phyloP scores from a whole-genome alignment of 108 stramenopile genomes.

The Mediolabrus comicus region DNA sequence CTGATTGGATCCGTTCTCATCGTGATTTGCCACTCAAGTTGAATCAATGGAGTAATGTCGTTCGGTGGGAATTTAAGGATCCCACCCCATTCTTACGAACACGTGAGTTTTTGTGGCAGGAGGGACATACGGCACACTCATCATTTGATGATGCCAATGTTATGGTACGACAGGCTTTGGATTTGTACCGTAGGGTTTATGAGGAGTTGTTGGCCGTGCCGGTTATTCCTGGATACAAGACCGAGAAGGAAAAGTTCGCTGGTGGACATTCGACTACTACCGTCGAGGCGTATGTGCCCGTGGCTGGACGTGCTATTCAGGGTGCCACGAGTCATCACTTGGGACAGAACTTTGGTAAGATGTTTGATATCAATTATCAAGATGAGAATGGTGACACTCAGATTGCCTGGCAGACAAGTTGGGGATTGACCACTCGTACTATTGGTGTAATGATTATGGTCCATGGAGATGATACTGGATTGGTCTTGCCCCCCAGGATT shows the following conservation, averaged over 20 bases:
- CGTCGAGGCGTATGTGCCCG: slow-evolving; percentile 98
- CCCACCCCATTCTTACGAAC: slow-evolving; percentile 98
- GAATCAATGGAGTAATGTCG: slow-evolving; percentile 99
- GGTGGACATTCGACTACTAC: slow-evolving; percentile 97
- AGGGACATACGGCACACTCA: slow-evolving; percentile 99
- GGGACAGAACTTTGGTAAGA: slow-evolving; percentile 99
- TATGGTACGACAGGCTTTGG: slow-evolving; percentile 96
- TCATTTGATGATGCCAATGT: slow-evolving; percentile 93
- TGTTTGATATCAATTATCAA: slow-evolving; percentile 97
- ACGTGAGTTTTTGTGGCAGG: slow-evolving; percentile 99
- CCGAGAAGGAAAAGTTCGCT: slow-evolving; percentile 98
- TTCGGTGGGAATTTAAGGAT: slow-evolving; percentile 99
- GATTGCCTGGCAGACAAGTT: slow-evolving; percentile 97
- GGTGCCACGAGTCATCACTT: slow-evolving; percentile 98
- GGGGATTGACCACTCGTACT: slow-evolving; percentile 98
- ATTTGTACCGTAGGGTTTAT: slow-evolving; percentile 94
- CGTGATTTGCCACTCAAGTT: slow-evolving; percentile 96
- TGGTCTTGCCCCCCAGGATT: slow-evolving; percentile 96
- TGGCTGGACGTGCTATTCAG: slow-evolving; percentile 98
- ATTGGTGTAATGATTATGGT: slow-evolving; percentile 99
- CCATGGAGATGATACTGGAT: slow-evolving; percentile 98
- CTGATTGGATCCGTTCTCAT: slow-evolving; percentile 93
- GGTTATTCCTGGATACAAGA: slow-evolving; percentile 98
- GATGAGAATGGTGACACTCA: slow-evolving; percentile 90
- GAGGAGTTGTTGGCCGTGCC: slow-evolving; percentile 99